A percentile compares a stretch with the other conserved stretches of the same genome.
phyloP scores from a whole-genome alignment of 2,329 filamentous ascomycete species.

The Neurospora crassa region DNA sequence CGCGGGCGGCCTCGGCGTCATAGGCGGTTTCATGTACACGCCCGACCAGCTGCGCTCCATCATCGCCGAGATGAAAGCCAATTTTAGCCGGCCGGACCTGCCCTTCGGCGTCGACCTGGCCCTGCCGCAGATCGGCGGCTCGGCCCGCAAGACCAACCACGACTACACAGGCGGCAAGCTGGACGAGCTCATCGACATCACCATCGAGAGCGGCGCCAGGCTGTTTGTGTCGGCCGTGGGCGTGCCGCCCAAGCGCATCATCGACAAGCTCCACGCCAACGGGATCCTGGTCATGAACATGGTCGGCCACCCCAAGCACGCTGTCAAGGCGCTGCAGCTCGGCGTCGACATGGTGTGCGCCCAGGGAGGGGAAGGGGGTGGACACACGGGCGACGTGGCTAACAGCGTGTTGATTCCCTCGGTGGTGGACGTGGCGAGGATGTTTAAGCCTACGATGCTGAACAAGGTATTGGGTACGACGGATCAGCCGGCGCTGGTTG shows the following conservation, averaged over 20 bases:
- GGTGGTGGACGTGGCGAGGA: constrained; percentile 71
- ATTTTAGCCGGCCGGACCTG: constrained; percentile 55
- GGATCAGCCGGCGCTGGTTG: constrained; percentile 57
- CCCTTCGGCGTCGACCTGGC: constrained; percentile 90
- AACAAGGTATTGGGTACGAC: constrained; percentile 28
- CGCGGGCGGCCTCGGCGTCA: constrained; percentile 73
- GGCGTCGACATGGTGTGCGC: constrained; percentile 89
- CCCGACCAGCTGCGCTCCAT: constrained; percentile 67
- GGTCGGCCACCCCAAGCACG: constrained; percentile 89
- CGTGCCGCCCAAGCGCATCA: constrained; percentile 64
- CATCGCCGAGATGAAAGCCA: constrained; percentile 75
- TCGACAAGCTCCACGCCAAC: constrained; percentile 67
- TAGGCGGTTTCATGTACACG: constrained; percentile 63
- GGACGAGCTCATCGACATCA: constrained; percentile 79
- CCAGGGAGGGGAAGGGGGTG: constrained; percentile 88
- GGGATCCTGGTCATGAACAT: constrained; percentile 93
- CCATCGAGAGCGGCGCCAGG: constrained; percentile 71
- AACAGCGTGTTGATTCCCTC: constrained; percentile 80
- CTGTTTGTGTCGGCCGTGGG: constrained; percentile 86
- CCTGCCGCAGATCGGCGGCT: constrained; percentile 77
- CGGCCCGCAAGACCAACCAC: constrained; percentile 82
- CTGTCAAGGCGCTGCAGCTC: constrained; percentile 73
- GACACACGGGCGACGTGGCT: constrained; percentile 82
- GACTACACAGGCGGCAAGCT: constrained; percentile 89
- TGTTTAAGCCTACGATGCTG: constrained; percentile 60